Base-by-base conservation (phyloP, 257 asterid genomes). In the Nicotiana otophora region DNA sequence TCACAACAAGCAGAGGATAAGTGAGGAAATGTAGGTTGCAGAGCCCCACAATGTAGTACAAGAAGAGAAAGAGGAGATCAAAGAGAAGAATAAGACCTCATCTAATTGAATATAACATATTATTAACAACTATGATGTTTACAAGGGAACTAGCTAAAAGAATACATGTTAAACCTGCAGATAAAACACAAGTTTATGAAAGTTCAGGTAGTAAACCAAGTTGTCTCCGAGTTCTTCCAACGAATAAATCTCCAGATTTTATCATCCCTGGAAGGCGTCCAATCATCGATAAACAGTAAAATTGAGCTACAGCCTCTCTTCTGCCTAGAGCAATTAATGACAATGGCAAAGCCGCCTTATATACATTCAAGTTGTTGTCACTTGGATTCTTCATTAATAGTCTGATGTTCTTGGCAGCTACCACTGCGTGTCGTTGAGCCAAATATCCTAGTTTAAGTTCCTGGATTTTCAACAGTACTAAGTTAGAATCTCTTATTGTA, bases 361-460 rank as follows among this genome's bases (percentile, higher is more conserved):
- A 91, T 10, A 66, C 68, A 11, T 90, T 85, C 86, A 95, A 76
- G 81, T 78, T 89, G 39, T 78, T 86, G 74, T 87, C 88, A 5
- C 77, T 81, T 28, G 84, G 76, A 46, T 93, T 92, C 58, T 61
- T 77, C 33, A 90, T 87, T 28, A 93, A 83, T 83, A 86, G 16
- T 87, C 82, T 91, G 89, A 95, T 86, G 87, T 95, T 95, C 92
- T 93, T 91, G n/a, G 94, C 90, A 53, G 88, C 93, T 17, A 88
- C 31, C 8, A 48, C 17, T 0, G 98, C 97, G 34, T 95, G 99
- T 33, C 70, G 82, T 78, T 90, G 87, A 17, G 98, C 95, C 85
- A 91, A 68, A 83, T 88, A 95, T 36, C 98, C 99, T 90, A 92
- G 97, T 69, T 95, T 95, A 57, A 93, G 83, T 91, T 95, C 98